A percentile compares a stretch with the other conserved stretches of the same genome.
Evolutionary conservation across 2,329 filamentous ascomycete species (phyloP).

Genomic region (Furcasterigmium sp.): DNA sequence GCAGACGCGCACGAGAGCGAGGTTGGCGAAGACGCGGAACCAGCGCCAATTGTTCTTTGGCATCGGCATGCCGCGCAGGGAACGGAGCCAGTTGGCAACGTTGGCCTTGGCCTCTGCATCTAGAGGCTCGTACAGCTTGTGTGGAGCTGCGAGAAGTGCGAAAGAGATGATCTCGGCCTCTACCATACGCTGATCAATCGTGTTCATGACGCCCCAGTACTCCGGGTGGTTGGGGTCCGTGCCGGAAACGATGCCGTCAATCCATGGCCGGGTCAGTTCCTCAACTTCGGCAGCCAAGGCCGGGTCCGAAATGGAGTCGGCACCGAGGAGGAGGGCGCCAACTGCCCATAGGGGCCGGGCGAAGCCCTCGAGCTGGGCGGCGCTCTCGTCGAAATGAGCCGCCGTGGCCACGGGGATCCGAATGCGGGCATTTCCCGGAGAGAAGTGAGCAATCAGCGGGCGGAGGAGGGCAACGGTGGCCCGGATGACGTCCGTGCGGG

Average conservation of each 20-base stretch:
- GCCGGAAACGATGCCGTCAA: conserved; percentile 22
- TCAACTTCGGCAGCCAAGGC: background rate
- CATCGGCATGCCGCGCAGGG: conserved; percentile 31
- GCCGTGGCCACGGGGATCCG: conserved; percentile 29
- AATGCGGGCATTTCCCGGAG: conserved; percentile 26
- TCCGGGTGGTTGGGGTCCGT: conserved; percentile 25
- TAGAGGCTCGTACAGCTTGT: conserved; percentile 24
- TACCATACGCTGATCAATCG: conserved; percentile 48
- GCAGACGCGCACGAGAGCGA: conserved; percentile 30
- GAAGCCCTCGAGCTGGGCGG: conserved; percentile 40
- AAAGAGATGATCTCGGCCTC: conserved; percentile 47
- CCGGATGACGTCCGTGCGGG: conserved; percentile 25
- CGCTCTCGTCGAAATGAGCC: conserved; percentile 35
- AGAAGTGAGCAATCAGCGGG: conserved; percentile 27
- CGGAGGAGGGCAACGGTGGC: conserved; percentile 27
- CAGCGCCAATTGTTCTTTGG: conserved; percentile 38
- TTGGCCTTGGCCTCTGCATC: conserved; percentile 23
- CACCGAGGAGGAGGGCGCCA: conserved; percentile 36
- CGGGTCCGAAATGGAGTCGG: conserved; percentile 3
- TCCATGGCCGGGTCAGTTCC: conserved; percentile 20
- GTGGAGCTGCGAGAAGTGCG: conserved; percentile 37
- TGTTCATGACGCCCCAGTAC: conserved; percentile 41
- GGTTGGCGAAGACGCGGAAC: conserved; percentile 37
- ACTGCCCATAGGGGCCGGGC: conserved; percentile 32
- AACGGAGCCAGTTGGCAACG: conserved; percentile 29